Percentiles rank a stretch among this genome's conserved stretches.
phyloP scores from a whole-genome alignment of 106 monocot genomes.

The Dendrobium catenatum region DNA sequence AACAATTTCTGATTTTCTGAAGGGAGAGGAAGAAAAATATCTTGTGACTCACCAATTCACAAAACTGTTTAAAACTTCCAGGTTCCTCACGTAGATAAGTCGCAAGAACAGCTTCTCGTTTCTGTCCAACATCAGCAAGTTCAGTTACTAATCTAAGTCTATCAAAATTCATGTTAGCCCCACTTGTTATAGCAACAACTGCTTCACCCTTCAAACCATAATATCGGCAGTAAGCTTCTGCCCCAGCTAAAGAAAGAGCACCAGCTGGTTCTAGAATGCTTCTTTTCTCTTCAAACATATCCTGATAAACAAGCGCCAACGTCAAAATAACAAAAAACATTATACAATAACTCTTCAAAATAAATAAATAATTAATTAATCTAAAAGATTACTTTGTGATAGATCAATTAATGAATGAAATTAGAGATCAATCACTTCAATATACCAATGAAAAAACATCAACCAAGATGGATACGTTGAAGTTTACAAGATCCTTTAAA shows the following conservation, averaged over 20 bases:
- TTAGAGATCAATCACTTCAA: not conserved
- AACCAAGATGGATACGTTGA: not conserved
- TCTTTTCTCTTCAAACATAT: slow-evolving; percentile 99
- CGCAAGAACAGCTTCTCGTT: slow-evolving; percentile 90
- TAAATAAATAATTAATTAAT: not conserved
- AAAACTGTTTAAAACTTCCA: slow-evolving; percentile 82
- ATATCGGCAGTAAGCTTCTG: slow-evolving; percentile 97
- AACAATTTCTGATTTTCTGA: not conserved
- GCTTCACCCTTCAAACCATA: slow-evolving; percentile 76
- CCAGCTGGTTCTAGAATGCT: slow-evolving; percentile 98
- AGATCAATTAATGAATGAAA: not conserved
- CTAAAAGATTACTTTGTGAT: not conserved
- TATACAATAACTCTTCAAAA: not conserved
- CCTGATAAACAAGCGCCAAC: slow-evolving; percentile 26
- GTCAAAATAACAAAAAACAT: not conserved
- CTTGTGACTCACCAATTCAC: slow-evolving; percentile 43
- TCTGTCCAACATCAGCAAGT: slow-evolving; percentile 98
- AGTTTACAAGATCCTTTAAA: too few relatives aligned
- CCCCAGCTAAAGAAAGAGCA: slow-evolving; percentile 90
- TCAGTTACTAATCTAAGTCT: slow-evolving; percentile 90
- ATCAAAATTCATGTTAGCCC: slow-evolving; percentile 99
- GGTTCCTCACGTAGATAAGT: slow-evolving; percentile 72
- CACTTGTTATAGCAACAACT: slow-evolving; percentile 94
- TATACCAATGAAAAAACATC: not conserved
- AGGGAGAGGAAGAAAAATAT: not conserved